A percentile compares a stretch with the other conserved stretches of the same genome.
These are phyloP conservation scores for Trametes punicea DNA, from an alignment of 768 basidiomycete genomes.

Conservation along the genomic window DNA sequence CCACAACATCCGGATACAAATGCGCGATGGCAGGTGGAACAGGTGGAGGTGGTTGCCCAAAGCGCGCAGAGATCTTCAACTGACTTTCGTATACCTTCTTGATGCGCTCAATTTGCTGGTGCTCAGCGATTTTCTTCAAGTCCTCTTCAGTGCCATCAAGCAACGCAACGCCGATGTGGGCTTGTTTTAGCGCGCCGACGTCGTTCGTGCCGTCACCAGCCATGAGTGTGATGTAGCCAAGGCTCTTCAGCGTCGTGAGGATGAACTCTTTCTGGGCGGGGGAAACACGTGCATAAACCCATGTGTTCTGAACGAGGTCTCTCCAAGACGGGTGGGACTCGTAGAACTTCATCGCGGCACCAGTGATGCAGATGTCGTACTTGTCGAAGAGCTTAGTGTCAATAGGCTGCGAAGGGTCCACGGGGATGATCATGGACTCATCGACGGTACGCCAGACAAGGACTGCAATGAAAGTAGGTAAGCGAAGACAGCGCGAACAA, in stretches of 20 bases:
- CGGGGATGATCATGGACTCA: conserved; percentile 83
- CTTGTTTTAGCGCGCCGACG: conserved; percentile 97
- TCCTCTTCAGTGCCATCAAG: conserved; percentile 91
- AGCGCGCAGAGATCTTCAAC: conserved; percentile 82
- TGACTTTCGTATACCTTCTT: conserved; percentile 99
- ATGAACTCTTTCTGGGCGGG: conserved; percentile 96
- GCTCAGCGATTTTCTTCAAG: conserved; percentile 89
- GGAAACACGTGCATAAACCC: conserved; percentile 98
- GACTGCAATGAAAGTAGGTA: conserved; percentile 41
- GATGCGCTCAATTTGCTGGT: conserved; percentile 83
- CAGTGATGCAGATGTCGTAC: conserved; percentile 97
- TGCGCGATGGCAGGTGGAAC: conserved; percentile 87
- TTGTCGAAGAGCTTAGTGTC: conserved; percentile 74
- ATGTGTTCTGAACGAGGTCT: conserved; percentile 87
- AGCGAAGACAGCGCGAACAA: neutral
- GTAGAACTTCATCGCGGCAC: conserved; percentile 88
- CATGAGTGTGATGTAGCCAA: conserved; percentile 95
- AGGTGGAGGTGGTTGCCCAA: conserved; percentile 91
- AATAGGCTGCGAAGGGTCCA: conserved; percentile 74
- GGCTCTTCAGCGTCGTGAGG: conserved; percentile 80
- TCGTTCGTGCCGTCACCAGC: conserved; percentile 99
- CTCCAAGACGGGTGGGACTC: conserved; percentile 68
- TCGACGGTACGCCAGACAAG: conserved; percentile 94
- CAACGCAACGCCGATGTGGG: conserved; percentile 93
- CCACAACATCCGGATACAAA: conserved; percentile 85